Base-by-base conservation (phyloP, 306 rosid genomes). In the Abrus pulchellus region DNA sequence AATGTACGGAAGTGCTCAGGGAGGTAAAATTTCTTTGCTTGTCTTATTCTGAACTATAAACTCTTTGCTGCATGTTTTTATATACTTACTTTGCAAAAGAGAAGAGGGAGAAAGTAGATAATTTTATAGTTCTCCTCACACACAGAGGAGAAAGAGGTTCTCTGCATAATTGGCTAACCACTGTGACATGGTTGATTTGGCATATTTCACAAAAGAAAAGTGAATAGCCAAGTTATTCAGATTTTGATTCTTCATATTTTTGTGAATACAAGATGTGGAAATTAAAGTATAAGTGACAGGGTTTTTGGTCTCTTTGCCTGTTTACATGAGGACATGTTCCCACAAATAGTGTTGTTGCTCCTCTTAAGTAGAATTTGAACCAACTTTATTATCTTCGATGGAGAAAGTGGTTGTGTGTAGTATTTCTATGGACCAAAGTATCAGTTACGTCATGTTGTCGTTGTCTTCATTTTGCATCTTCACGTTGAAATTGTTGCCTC, bases 401-500 rank as follows among this genome's bases (percentile, higher is more conserved):
- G 13, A 68, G 27, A 61, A 68, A 40, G 2, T 53, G 66, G 1
- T 62, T 50, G 60, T 49, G 60, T 49, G 66, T 52, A n/a, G 59
- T 70, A 49, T 60, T 60, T 76, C 76, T 29, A 57, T 27, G 49
- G 56, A 49, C 72, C 68, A 20, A 50, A 57, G 14, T 32, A 61
- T 52, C 29, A 43, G 13, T 54, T 30, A 28, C 2, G 5, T 5
- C 38, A 13, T 44, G 48, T 44, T 8, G 48, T 44, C 5, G 9
- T 57, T 54, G 54, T 59, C 50, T 68, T 82, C 72, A 55, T 41
- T 68, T 68, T 76, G 12, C 73, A 68, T 38, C 72, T 45, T 68
- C 66, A 47, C 28, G 14, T 40, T 78, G 50, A 66, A 47, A 56
- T 33, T 33, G 61, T 57, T 79, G 52, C 43, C 50, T 60, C 49